These are phyloP conservation scores for Bothriochloa decipiens DNA, from an alignment of 176 grass and related monocot genomes.

Conservation along the genomic window DNA sequence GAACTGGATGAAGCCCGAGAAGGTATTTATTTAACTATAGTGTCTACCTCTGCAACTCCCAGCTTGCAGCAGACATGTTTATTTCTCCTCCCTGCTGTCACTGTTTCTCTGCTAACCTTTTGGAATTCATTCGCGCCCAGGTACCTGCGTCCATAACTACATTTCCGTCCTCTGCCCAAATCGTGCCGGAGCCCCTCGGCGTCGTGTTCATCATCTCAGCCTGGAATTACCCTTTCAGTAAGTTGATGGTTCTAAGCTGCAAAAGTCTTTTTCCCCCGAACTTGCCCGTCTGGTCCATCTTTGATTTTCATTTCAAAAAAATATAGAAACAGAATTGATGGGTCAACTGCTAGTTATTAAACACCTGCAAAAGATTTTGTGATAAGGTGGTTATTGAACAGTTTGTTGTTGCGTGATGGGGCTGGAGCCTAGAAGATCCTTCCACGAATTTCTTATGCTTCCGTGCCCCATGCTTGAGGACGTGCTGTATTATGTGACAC, in stretches of 20 bases:
- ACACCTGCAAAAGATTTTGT: background rate
- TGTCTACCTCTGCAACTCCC: background rate
- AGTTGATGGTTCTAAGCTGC: conserved; percentile 17
- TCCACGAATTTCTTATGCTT: conserved; percentile 26
- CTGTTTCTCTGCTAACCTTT: conserved; percentile 11
- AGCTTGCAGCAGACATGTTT: background rate
- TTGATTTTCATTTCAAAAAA: too few relatives aligned
- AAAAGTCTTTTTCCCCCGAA: background rate
- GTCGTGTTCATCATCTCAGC: conserved; percentile 86
- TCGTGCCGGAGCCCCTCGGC: conserved; percentile 82
- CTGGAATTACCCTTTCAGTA: conserved; percentile 98
- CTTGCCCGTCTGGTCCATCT: too few relatives aligned
- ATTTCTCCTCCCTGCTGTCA: background rate
- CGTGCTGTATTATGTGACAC: background rate
- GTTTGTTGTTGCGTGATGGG: conserved; percentile 2
- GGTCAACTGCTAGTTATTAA: too few relatives aligned
- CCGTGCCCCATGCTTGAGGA: background rate
- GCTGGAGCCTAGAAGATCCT: background rate
- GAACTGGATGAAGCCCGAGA: conserved; percentile 90
- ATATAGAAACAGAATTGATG: too few relatives aligned
- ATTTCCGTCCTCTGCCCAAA: conserved; percentile 77
- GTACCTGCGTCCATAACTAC: conserved; percentile 63
- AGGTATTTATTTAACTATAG: conserved; percentile 57
- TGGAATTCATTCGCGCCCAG: conserved; percentile 40
- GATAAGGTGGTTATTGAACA: background rate